Base-by-base conservation (phyloP, 2,329 filamentous ascomycete species). In the Nannizzia gypsea region DNA sequence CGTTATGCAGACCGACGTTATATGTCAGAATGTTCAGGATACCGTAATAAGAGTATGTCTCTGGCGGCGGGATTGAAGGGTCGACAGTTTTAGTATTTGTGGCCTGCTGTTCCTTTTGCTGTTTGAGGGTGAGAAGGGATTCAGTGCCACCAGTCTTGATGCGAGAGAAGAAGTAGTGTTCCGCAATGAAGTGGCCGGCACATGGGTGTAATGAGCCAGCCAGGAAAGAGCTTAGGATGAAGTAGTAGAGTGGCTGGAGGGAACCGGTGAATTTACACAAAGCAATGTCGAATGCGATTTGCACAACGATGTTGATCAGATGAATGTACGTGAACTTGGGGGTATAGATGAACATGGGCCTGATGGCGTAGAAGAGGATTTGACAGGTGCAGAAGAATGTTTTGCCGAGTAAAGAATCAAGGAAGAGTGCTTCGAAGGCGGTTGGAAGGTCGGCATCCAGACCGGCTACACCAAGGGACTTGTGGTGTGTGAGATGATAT, bases 321-420 rank as follows among this genome's bases (percentile, higher is more conserved):
- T 96, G 91, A 61, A 96, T 84, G 69, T 81, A 81, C 58, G 92
- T 96, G 72, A 97, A 83, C 40, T 92, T 89, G 3, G 97, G 81
- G 67, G 84, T 83, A 81, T 96, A 96, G 67, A 99, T 83, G 76
- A 91, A 86, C 87, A 97, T 96, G 63, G 93, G 93, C 15, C 93
- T 89, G 57, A 99, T 76, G 68, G 93, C 93, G 78, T 99, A 99
- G 82, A 99, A 99, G 72, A 99, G 83, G 74, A 99, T 96, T 76
- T 99, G 93, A 78, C 96, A 99, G 66, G 93, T 99, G 78, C 88
- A 92, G 82, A 99, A 99, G 80, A 99, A 99, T 66, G 93, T 87
- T 77, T 99, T 99, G 73, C 93, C 93, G 17, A 92, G 83, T 67
- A 99, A 86, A 6, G 77, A 96, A 78, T 99, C 89, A 68, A 99